phyloP scores from a whole-genome alignment of 257 asterid species.

The Datura wrightii region DNA sequence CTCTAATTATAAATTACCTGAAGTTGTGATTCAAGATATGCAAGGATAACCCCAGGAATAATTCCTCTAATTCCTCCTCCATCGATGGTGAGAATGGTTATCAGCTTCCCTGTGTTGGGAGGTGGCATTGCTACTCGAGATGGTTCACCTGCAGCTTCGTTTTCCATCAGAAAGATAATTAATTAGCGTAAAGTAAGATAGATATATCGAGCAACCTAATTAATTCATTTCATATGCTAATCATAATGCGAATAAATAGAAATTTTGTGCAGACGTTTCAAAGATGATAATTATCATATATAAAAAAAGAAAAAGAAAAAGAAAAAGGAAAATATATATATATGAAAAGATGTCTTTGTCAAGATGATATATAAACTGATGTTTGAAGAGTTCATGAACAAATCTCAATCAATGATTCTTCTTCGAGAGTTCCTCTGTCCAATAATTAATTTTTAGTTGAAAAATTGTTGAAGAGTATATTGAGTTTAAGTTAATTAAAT shows the following conservation, averaged over 20 bases:
- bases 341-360: not conserved
- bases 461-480: not conserved
- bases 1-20: conserved; percentile 48
- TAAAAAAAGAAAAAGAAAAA: not conserved
- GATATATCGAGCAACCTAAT: not conserved
- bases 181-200: not conserved
- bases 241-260: conserved; percentile 5
- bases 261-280: not conserved
- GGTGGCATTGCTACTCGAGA: conserved; percentile 33
- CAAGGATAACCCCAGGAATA: conserved; percentile 55
- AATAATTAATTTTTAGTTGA: not conserved
- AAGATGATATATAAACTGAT: not conserved
- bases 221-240: not conserved
- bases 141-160: not conserved
- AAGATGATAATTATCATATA: not conserved
- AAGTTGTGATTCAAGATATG: conserved; percentile 55
- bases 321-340: too few species aligned
- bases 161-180: conserved; percentile 34
- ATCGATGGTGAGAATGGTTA: conserved; percentile 56
- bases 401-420: not conserved
- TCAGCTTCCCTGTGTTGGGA: conserved; percentile 49
- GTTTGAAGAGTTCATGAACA: not conserved
- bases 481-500: not conserved
- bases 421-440: not conserved
- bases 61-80: conserved; percentile 72